Conservation (phyloP, 331 rosid species). For the Arachis monticola region DNA sequence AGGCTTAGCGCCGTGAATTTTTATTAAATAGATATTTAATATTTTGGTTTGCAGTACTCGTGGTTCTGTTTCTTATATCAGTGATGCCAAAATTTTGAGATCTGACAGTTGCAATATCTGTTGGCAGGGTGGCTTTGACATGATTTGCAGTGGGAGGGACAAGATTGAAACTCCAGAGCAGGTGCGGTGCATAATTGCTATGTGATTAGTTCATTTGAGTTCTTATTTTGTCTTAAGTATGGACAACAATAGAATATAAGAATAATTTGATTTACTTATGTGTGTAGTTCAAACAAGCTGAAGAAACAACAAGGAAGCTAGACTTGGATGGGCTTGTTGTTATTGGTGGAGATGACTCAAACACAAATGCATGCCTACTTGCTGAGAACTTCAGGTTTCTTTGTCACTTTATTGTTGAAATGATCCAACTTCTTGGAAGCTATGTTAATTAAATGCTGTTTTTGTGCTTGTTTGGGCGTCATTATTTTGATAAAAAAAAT, state of each 20-base stretch:
- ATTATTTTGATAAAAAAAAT: too few species aligned
- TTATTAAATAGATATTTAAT: too few species aligned
- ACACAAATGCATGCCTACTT: slow-evolving; percentile 98
- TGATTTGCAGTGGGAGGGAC: slow-evolving; percentile 98
- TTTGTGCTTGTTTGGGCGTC: slow-evolving; percentile 18
- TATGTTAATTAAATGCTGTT: slow-evolving; percentile 18
- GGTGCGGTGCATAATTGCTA: slow-evolving; percentile 48
- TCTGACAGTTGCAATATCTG: slow-evolving; percentile 5
- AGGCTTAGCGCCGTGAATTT: neutral
- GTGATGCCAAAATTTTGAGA: neutral
- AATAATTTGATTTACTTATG: slow-evolving; percentile 40
- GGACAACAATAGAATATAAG: neutral
- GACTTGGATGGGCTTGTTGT: slow-evolving; percentile 98
- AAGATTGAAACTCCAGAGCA: slow-evolving; percentile 98
- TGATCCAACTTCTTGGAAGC: slow-evolving; percentile 14
- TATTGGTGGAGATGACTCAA: slow-evolving; percentile 99
- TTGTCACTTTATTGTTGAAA: slow-evolving; percentile 1
- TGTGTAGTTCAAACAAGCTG: slow-evolving; percentile 92
- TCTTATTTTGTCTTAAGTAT: neutral
- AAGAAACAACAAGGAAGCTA: slow-evolving; percentile 79
- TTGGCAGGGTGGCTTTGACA: slow-evolving; percentile 93
- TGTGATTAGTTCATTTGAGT: slow-evolving; percentile 8
- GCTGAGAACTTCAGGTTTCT: slow-evolving; percentile 94
- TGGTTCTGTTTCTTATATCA: neutral
- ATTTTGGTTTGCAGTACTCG: neutral